These are phyloP conservation scores for Abrus pulchellus DNA, from an alignment of 306 rosid species.

Conservation along the genomic window DNA sequence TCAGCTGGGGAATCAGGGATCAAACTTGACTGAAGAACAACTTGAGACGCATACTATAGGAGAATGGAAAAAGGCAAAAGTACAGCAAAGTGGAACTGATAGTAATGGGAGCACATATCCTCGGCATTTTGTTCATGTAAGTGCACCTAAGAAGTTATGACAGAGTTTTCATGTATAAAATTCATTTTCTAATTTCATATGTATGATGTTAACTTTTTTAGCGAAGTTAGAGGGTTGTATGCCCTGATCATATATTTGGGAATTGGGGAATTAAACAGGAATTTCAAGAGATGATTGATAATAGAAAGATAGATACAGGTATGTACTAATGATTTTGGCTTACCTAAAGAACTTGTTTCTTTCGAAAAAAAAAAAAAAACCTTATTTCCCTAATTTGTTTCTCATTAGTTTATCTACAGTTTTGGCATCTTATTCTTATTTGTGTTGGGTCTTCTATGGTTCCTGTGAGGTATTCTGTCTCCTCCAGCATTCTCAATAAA, in stretches of 20 bases:
- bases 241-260: background rate
- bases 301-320: background rate
- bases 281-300: conserved; percentile 18
- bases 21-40: conserved; percentile 68
- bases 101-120: conserved; percentile 50
- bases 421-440: conserved; percentile 18
- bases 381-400: conserved; percentile 12
- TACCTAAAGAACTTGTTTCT: conserved; percentile 33
- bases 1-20: conserved; percentile 65
- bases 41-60: conserved; percentile 70
- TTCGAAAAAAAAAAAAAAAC: background rate
- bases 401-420: background rate
- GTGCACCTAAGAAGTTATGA: conserved; percentile 40
- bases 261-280: conserved; percentile 14
- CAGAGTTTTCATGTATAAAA: background rate
- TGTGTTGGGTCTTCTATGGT: background rate
- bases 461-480: conserved; percentile 1
- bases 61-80: conserved; percentile 71
- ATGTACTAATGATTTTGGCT: conserved; percentile 24
- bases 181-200: conserved; percentile 12
- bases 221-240: background rate
- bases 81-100: conserved; percentile 45
- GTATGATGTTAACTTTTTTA: background rate
- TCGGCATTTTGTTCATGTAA: conserved; percentile 63
- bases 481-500: conserved; percentile 2